Evolutionary conservation across 2,329 filamentous ascomycete genomes (phyloP), one percentile per base, ranked within the genome.

Genomic region (Fusarium fracticaudum): DNA sequence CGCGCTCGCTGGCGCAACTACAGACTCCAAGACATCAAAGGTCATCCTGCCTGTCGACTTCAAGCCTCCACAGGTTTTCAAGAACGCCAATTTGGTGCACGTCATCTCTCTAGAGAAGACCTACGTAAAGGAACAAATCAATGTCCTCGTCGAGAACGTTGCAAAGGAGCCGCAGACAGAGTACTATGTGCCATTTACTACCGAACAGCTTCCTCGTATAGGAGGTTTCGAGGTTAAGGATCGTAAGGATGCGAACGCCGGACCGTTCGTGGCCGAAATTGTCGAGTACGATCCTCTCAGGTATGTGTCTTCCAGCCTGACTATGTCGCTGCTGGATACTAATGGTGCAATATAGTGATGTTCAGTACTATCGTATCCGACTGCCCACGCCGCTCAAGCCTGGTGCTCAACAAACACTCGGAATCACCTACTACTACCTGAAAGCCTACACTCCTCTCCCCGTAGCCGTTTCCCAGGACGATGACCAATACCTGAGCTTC

Each of bases 71-170:
- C 93, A 94, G 81, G 93, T 95, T 76, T 99, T 98, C 87, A 94
- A 95, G 86, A 98, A 99, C 84, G 89, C 89, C 83, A 98, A 99
- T 82, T 85, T 98, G 37, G 93, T 98, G 59, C 93, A 96, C 79
- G 92, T 93, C 74, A 92, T 97, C 80, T 98, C 97, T 76, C 85
- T 98, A 67, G 96, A 98, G 84, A 98, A 98, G 87, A 93, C 91
- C 76, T 98, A 96, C 80, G 91, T 92, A 63, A 92, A 95, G 81
- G 96, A 98, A 84, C 93, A 92, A 20, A 91, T 98, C 87, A 98
- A 98, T 84, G 92, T 98, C n/a, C 88, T 97, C 59, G 91, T 99
- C 73, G 93, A 98, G 86, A 99, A 99, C 83, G 87, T 93, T 76
- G 94, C 92, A 79, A 88, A 89, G 71, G 86, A 92, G 75, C 89